phyloP scores from a whole-genome alignment of 768 basidiomycete species.

The Lentinula sp. region DNA sequence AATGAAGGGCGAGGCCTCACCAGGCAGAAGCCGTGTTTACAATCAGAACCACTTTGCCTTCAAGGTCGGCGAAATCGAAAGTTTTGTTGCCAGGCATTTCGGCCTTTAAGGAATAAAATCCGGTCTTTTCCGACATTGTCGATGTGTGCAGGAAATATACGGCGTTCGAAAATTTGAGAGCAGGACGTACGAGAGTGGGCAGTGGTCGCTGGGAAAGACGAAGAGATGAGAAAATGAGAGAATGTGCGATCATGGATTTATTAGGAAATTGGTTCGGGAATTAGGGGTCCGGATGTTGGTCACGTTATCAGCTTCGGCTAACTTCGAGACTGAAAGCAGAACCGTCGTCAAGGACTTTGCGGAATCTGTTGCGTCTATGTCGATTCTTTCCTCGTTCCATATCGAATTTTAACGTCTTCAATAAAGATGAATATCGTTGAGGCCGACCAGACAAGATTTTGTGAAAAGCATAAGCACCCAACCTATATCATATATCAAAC shows the following conservation, averaged over 20 bases:
- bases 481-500: slow-evolving; percentile 39
- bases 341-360: slow-evolving; percentile 10
- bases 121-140: slow-evolving; percentile 26
- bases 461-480: slow-evolving; percentile 77
- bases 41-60: slow-evolving; percentile 73
- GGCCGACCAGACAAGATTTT: slow-evolving; percentile 52
- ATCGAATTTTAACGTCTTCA: slow-evolving; percentile 45
- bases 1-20: slow-evolving; percentile 26
- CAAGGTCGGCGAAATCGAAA: slow-evolving; percentile 62
- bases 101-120: slow-evolving; percentile 68
- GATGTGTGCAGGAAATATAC: slow-evolving; percentile 5
- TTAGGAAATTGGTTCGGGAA: not conserved
- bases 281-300: not conserved
- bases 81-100: slow-evolving; percentile 48
- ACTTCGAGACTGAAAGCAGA: not conserved
- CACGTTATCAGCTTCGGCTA: not conserved
- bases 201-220: not conserved
- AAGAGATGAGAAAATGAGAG: not conserved
- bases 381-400: slow-evolving; percentile 40
- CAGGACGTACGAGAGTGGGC: not conserved
- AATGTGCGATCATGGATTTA: not conserved
- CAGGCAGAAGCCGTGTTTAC: slow-evolving; percentile 78
- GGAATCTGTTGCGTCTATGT: slow-evolving; percentile 43
- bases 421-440: slow-evolving; percentile 37
- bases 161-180: not conserved